Percentiles rank a stretch among this genome's conserved stretches.
Evolutionary conservation across 257 asterid species (phyloP).

Genomic region (Thymus quinquecostatus): DNA sequence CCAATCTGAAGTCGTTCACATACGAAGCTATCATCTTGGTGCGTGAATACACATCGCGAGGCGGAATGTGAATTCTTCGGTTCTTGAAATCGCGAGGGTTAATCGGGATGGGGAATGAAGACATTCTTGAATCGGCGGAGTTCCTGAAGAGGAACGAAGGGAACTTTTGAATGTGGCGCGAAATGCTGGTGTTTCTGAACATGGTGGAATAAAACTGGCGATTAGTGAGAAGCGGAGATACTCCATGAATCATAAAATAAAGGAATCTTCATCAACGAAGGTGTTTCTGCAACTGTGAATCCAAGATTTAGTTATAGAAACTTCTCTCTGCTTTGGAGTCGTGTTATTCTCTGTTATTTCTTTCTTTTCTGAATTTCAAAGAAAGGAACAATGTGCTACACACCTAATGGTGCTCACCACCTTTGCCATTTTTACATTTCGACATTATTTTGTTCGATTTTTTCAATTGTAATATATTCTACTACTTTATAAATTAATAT

Average conservation of each 20-base stretch:
- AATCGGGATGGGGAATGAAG: slow-evolving; percentile 5
- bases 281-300: neutral
- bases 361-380: too few relatives aligned
- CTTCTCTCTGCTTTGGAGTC: too few relatives aligned
- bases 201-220: slow-evolving; percentile 10
- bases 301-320: neutral
- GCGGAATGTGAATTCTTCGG: slow-evolving; percentile 37
- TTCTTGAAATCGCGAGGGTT: slow-evolving; percentile 31
- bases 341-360: too few relatives aligned
- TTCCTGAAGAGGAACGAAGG: slow-evolving; percentile 29
- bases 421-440: too few relatives aligned
- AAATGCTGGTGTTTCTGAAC: slow-evolving; percentile 36
- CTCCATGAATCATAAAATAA: neutral
- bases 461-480: too few relatives aligned
- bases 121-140: slow-evolving; percentile 11
- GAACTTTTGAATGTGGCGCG: slow-evolving; percentile 43
- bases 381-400: too few relatives aligned
- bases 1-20: slow-evolving; percentile 48
- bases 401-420: too few relatives aligned
- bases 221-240: neutral
- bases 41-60: slow-evolving; percentile 53
- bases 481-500: too few relatives aligned
- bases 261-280: neutral
- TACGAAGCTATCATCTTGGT: slow-evolving; percentile 66
- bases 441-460: too few relatives aligned